Percentiles rank a stretch among this genome's conserved stretches.
Conservation (phyloP, 768 basidiomycete species). For the Lactarius psammicola region DNA sequence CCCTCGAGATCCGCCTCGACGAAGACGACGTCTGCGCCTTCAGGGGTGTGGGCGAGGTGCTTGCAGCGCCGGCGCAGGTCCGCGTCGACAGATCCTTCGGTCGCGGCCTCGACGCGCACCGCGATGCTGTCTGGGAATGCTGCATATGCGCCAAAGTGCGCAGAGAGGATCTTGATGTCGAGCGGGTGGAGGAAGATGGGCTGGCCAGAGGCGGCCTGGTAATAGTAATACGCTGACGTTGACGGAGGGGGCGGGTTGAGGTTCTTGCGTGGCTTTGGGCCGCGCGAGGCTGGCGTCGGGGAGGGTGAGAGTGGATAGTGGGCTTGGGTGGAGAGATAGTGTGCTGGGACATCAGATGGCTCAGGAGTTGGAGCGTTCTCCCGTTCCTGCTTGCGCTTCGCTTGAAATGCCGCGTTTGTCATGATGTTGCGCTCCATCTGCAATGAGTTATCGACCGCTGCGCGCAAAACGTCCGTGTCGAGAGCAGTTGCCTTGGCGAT, state of each 20-base stretch:
- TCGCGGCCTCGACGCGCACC: slow-evolving; percentile 73
- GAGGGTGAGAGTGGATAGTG: slow-evolving; percentile 16
- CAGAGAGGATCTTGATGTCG: slow-evolving; percentile 88
- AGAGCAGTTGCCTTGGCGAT: slow-evolving; percentile 76
- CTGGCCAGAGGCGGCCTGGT: slow-evolving; percentile 89
- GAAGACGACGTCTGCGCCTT: slow-evolving; percentile 91
- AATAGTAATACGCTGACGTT: slow-evolving; percentile 91
- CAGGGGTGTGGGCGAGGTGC: slow-evolving; percentile 89
- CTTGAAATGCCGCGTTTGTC: slow-evolving; percentile 37
- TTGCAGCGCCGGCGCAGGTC: slow-evolving; percentile 94
- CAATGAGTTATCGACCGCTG: slow-evolving; percentile 61
- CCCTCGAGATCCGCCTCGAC: slow-evolving; percentile 80
- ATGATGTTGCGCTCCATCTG: slow-evolving; percentile 56
- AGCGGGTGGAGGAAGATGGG: slow-evolving; percentile 93
- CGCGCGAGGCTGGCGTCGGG: slow-evolving; percentile 39
- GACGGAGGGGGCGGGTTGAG: slow-evolving; percentile 85
- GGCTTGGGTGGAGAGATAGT: slow-evolving; percentile 47
- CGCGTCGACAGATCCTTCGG: slow-evolving; percentile 83
- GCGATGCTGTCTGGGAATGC: slow-evolving; percentile 82
- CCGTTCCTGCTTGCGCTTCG: slow-evolving; percentile 33
- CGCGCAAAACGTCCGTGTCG: slow-evolving; percentile 62
- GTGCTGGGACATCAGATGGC: slow-evolving; percentile 51
- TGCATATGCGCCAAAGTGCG: slow-evolving; percentile 77
- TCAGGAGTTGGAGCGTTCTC: slow-evolving; percentile 26
- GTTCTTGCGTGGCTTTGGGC: slow-evolving; percentile 66